A percentile compares a stretch with the other conserved stretches of the same genome.
These are phyloP conservation scores for Spizellomyces sp. DNA, from an alignment of 192 early-diverging fungal genomes.

Conservation along the genomic window DNA sequence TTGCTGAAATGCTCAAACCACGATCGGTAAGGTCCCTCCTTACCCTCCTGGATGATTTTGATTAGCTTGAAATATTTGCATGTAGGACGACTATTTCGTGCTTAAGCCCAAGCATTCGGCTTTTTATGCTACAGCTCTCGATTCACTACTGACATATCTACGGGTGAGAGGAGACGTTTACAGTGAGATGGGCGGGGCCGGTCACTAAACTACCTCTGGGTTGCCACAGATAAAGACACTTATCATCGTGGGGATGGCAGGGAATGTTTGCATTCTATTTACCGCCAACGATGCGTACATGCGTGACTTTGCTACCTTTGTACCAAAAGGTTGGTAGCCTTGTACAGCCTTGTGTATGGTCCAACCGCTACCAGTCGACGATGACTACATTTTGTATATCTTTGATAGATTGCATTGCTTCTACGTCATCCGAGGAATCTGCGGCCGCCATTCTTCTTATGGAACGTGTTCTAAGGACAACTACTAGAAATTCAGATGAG, in stretches of 20 bases:
- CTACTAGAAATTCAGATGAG: constrained; percentile 10
- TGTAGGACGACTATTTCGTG: constrained; percentile 24
- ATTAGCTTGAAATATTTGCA: neutral
- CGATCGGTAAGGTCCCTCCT: constrained; percentile 2
- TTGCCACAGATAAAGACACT: constrained; percentile 11
- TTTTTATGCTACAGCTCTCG: constrained; percentile 25
- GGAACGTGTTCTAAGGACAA: constrained; percentile 18
- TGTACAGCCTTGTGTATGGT: too few relatives aligned
- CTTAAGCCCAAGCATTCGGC: constrained; percentile 27
- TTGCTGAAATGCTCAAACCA: constrained; percentile 25
- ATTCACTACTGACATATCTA: constrained; percentile 15
- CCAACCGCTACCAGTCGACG: neutral
- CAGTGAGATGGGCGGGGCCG: neutral
- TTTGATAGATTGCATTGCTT: constrained; percentile 20
- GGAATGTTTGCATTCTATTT: constrained; percentile 24
- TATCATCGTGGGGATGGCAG: constrained; percentile 28
- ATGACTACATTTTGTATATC: neutral
- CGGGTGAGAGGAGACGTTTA: constrained; percentile 3
- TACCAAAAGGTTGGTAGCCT: constrained; percentile 4
- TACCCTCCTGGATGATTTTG: too few relatives aligned
- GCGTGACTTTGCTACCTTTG: constrained; percentile 22
- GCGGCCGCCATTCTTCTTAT: constrained; percentile 24
- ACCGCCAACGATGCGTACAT: constrained; percentile 31
- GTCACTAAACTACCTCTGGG: neutral
- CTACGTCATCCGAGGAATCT: constrained; percentile 15